Base-by-base conservation (phyloP, 495 filamentous ascomycete genomes). In the Mycothermus thermophilus region DNA sequence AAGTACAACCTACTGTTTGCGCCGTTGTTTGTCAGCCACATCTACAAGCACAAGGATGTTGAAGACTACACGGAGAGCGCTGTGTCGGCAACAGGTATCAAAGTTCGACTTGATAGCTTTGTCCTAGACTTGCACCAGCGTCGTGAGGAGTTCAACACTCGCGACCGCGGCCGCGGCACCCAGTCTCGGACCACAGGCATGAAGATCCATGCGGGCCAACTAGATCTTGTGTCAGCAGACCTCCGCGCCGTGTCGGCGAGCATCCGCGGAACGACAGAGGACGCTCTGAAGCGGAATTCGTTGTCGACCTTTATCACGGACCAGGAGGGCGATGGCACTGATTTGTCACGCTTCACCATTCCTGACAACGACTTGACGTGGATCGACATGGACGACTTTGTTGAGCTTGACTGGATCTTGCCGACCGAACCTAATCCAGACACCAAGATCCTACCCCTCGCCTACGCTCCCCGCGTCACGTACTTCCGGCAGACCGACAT, bases 331-430 rank as follows among this genome's bases (percentile, higher is more conserved):
- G 63, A 65, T 18, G 43, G 48, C 22, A 55, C 55, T 5, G 85
- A 96, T 57, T 65, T 94, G 28, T 93, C 87, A 12, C 75, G 80
- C 19, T 96, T 96, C 52, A 85, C 75, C 1, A 94, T 97, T 37
- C 85, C 86, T 0, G 90, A 97, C 50, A 83, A 87, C 24, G 90
- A 97, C 53, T 73, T 83, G 44, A 78, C 75, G 34, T 97, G 90
- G 90, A 80, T 96, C 48, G 90, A 97, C 52, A 95, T 96, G 86
- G 90, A 97, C 57, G 90, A 97, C 52, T 96, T 96, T 60, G 84
- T 96, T 17, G 90, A 97, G 54, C 66, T 96, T 8, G 90, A 94
- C 51, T 95, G 88, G 86, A 82, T 93, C 38, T 61, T 95, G 12
- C 88, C 90, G 1, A 82, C 81, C 17, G 81, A 90, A 46, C 78